Base-by-base conservation (phyloP, 208 protist species). In the Leptomonas pyrrhocoris region DNA sequence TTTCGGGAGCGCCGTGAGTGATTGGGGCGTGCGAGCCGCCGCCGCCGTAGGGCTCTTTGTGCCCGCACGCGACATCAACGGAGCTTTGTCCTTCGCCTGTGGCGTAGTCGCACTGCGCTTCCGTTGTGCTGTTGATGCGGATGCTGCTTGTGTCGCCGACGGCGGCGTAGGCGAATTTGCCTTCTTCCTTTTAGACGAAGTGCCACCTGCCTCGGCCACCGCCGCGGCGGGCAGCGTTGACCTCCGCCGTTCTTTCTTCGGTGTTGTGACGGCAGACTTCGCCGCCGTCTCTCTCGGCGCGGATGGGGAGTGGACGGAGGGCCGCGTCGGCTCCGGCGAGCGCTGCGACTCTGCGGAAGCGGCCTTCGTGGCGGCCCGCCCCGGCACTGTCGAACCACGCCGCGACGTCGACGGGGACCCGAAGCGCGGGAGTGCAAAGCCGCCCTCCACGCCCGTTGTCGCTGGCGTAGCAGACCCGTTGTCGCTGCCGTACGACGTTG, bases 391-490 rank as follows among this genome's bases (percentile, higher is more conserved):
- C 6, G 54, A 70, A 6, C 19, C 54, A n/a, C 54, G 51, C 49
- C 40, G 65, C 43, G 55, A 55, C 9, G 54, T n/a, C 54, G 42
- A 45, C 43, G 40, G 36, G 5, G 31, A 2, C 8, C 19, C 31
- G 31, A 70, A 62, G 16, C 23, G 30, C 31, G 65, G 54, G 34
- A 70, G 55, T 43, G 43, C 16, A 7, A 66, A 57, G 18, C 30
- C 23, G 18, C 30, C 23, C 23, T 56, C n/a, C 43, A 51, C 12
- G 2, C 51, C 12, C 13, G 51, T 45, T 36, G 31, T 50, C 30
- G 55, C 18, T 21, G 66, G 61, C 27, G 72, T 61, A 19, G 18
- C 66, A 42, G 40, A 61, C 21, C 58, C 54, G 66, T 57, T 59
- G 66, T 58, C 25, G 23, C 2, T 19, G 31, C 43, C 30, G 46